phyloP scores from a whole-genome alignment of 352 stramenopile genomes.

The Phytophthora macrochlamydospora region DNA sequence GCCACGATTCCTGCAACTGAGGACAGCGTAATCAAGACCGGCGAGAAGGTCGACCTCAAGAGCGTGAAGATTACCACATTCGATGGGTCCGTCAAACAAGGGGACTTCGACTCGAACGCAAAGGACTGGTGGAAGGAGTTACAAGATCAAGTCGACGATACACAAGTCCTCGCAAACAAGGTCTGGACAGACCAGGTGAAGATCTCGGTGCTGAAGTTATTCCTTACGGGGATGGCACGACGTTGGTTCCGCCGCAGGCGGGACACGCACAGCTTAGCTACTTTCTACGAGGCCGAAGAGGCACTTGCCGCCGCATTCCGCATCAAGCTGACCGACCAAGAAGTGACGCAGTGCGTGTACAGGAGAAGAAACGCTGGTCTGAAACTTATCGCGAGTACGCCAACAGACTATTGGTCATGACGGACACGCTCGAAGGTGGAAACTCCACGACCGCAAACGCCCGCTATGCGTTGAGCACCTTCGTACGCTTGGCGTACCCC shows the following conservation, averaged over 20 bases:
- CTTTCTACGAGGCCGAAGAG: neutral
- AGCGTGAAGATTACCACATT: neutral
- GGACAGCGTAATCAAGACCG: neutral
- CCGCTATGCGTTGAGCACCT: neutral
- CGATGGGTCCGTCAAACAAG: neutral
- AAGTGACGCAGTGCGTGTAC: neutral
- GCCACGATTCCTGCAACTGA: neutral
- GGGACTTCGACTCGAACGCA: neutral
- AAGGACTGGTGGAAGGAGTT: neutral
- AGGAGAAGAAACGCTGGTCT: neutral
- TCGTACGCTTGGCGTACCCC: neutral
- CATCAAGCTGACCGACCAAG: neutral
- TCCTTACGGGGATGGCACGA: neutral
- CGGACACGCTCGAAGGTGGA: neutral
- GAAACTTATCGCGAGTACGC: constrained; percentile 3
- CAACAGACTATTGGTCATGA: neutral
- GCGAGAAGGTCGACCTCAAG: neutral
- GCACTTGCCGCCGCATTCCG: neutral
- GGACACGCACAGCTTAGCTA: neutral
- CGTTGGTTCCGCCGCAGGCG: neutral
- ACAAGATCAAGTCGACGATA: neutral
- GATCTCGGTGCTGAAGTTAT: neutral
- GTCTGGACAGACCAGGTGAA: neutral
- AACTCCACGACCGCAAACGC: neutral
- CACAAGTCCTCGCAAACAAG: neutral